Conservation (phyloP, 1,284 basidiomycete species). For the Pyrrhoderma lamaoense region DNA sequence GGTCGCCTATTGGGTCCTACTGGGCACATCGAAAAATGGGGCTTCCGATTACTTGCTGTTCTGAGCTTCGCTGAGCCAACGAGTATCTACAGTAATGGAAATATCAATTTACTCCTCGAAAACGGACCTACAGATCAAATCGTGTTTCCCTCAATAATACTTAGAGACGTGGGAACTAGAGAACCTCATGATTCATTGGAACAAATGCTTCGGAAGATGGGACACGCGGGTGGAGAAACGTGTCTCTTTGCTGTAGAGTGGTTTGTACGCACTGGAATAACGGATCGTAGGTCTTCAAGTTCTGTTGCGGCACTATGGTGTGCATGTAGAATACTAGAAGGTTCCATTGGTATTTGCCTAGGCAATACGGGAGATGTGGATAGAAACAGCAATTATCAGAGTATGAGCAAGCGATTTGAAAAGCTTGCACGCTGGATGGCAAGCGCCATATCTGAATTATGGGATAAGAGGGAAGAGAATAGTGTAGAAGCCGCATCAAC, state of each 20-base stretch:
- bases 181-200: constrained; percentile 50
- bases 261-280: constrained; percentile 57
- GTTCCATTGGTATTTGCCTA: constrained; percentile 41
- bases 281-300: constrained; percentile 29
- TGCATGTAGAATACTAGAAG: constrained; percentile 66
- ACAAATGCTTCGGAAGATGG: constrained; percentile 67
- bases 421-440: constrained; percentile 61
- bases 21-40: constrained; percentile 86
- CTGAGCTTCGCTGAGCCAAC: constrained; percentile 57
- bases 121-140: constrained; percentile 30
- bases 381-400: constrained; percentile 20
- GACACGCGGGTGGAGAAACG: constrained; percentile 60
- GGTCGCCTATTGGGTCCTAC: constrained; percentile 69
- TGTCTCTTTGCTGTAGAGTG: constrained; percentile 76
- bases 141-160: constrained; percentile 50
- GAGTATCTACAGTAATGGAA: constrained; percentile 40
- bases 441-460: constrained; percentile 58
- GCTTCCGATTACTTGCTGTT: constrained; percentile 71
- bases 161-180: constrained; percentile 56
- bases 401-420: constrained; percentile 42
- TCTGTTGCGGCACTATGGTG: constrained; percentile 71
- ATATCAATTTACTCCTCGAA: constrained; percentile 47
- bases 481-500: constrained; percentile 19
- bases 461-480: constrained; percentile 45
- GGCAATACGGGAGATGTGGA: constrained; percentile 19